Base-by-base conservation (phyloP, 2,329 filamentous ascomycete genomes). In the Xylaria multiplex region DNA sequence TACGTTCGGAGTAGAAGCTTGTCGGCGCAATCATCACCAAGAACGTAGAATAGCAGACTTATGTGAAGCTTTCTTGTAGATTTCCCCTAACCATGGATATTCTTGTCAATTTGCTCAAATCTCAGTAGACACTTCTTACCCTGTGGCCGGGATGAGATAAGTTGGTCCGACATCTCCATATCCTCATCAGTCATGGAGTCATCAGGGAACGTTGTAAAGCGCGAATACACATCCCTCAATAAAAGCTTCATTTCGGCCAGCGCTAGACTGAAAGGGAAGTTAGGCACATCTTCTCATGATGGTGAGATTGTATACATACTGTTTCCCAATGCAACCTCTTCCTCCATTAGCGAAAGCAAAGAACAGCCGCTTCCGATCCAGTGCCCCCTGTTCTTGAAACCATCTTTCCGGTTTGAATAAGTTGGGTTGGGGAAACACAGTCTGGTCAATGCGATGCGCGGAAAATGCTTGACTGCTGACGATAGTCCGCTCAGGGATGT, bases 361-460 rank as follows among this genome's bases (percentile, higher is more conserved):
- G 72, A 90, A 86, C 7, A 87, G 73, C 49, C 86, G 81, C 70
- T 86, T 86, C 64, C 87, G 82, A 72, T 95, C 91, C 65, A 90
- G 85, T 72, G 95, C 92, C 2, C 92, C 93, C 52, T 90, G 85
- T 8, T 85, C 83, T 16, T 85, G 88, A 69, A 97, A 86, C 94
- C 94, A 97, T 71, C 95, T 86, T 63, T 95, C 91, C 0, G 94
- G 94, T 57, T 90, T 84, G 75, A 94, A 97, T 6, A 78, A 79
- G 66, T 97, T 91, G 0, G 93, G 91, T 49, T 93, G 85, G 0
- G 90, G 88, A 76, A 96, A 98, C 1, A 93, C 90, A 62, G 89
- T 84, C 11, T 79, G 76, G 69, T 90, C 85, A 62, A 88, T 80
- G 22, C 84, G 83, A 69, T 90, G 86, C 40, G 88, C 81, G 11